Base-by-base conservation (phyloP, 2,329 filamentous ascomycete species). In the Stachybotrys echinatus region DNA sequence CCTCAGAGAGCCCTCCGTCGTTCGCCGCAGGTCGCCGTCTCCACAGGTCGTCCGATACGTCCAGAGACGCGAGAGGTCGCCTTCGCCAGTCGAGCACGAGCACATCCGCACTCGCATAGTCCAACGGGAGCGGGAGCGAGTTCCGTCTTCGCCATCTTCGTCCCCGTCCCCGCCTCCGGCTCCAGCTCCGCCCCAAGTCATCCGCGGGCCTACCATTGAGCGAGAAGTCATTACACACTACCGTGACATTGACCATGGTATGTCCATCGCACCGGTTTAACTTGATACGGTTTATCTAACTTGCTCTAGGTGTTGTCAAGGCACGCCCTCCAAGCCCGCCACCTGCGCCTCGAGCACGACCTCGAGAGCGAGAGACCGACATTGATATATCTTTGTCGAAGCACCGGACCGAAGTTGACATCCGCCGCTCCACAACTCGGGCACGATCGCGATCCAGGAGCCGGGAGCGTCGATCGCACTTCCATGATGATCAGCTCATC, bases 151-250 rank as follows among this genome's bases (percentile, higher is more conserved):
- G 10, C 58, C 60, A 14, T 54, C 58, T 20, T 71, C 73, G 4
- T 71, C 73, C 8, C 73, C 77, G 19, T 76, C 76, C 12, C 77
- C 80, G 19, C 80, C 81, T 4, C n/a, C n/a, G n/a, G n/a, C n/a
- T 34, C 27, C 75, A 77, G 12, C 77, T 79, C 80, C 80, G 42
- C 83, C 82, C 23, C 78, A 79, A 55, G 77, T 87, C 42, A 85
- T 94, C 59, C 80, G 83, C 40, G 84, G 85, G 19, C 90, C 90
- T 31, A 87, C 86, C 1, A 89, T 95, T 58, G 88, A 92, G 68
- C 84, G 92, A 61, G 89, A 96, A 64, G 84, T 95, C 51, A 92
- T 95, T 56, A 95, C 89, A 0, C 89, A 94, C 69, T 92, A 94
- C 65, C 81, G 85, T 51, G 88, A 92, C 62, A 87, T 95, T 58